These are phyloP conservation scores for Septoria linicola DNA, from an alignment of 2,329 filamentous ascomycete genomes.

Conservation along the genomic window DNA sequence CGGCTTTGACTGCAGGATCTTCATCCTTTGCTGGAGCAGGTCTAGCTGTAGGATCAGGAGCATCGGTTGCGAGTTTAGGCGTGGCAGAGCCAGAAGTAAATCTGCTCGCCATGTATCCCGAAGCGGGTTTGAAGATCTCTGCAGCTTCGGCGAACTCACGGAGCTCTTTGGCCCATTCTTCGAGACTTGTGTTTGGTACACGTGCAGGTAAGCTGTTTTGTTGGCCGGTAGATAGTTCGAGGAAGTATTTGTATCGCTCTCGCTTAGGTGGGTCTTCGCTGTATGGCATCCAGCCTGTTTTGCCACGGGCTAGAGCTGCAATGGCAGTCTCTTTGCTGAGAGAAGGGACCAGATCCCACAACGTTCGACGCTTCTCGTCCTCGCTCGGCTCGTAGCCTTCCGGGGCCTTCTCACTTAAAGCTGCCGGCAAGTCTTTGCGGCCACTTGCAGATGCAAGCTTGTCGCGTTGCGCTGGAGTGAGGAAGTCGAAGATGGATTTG, in stretches of 20 bases:
- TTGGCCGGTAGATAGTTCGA: constrained; percentile 72
- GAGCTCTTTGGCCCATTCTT: constrained; percentile 79
- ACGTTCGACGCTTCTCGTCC: constrained; percentile 60
- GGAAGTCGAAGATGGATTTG: constrained; percentile 94
- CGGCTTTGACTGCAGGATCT: constrained; percentile 82
- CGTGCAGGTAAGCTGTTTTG: constrained; percentile 59
- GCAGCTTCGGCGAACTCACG: constrained; percentile 73
- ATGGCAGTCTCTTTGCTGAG: constrained; percentile 46
- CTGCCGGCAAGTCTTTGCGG: constrained; percentile 72
- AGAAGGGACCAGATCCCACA: constrained; percentile 49
- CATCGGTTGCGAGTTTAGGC: constrained; percentile 37
- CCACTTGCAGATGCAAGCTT: constrained; percentile 74
- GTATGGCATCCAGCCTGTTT: constrained; percentile 75
- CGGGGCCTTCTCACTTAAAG: constrained; percentile 68
- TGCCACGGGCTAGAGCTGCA: constrained; percentile 49
- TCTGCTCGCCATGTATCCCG: constrained; percentile 85
- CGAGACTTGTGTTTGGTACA: constrained; percentile 52
- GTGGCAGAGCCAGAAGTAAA: constrained; percentile 71
- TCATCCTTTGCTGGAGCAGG: constrained; percentile 56
- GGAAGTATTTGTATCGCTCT: constrained; percentile 74
- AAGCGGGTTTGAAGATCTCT: constrained; percentile 85
- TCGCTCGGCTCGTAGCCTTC: constrained; percentile 62
- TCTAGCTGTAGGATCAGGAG: constrained; percentile 17
- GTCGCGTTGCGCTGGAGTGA: constrained; percentile 74
- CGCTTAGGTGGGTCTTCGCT: constrained; percentile 77